Percentiles rank a stretch among this genome's conserved stretches.
Conservation (phyloP, 2,329 filamentous ascomycete species). For the Scedosporium apiospermum region DNA sequence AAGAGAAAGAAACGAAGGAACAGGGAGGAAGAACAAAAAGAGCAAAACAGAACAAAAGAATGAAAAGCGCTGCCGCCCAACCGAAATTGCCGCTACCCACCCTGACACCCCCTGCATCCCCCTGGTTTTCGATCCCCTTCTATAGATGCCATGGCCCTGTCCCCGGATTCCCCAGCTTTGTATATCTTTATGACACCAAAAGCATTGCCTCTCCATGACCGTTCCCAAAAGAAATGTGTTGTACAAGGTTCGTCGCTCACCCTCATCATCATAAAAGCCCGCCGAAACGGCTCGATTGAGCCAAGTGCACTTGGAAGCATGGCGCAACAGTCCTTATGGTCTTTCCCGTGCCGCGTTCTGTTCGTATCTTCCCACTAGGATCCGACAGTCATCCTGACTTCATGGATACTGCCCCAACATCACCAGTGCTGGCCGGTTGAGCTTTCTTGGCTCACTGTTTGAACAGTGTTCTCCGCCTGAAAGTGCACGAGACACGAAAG, state of each 20-base stretch:
- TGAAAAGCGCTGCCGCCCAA: neutral
- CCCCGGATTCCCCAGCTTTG: neutral
- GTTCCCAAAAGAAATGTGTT: neutral
- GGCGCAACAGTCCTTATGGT: neutral
- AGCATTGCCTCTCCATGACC: neutral
- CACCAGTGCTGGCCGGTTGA: too few species aligned
- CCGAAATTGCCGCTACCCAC: neutral
- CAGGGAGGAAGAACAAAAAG: slow-evolving; percentile 6
- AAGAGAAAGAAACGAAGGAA: neutral
- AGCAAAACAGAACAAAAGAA: slow-evolving; percentile 15
- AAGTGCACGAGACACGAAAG: too few species aligned
- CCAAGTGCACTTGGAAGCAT: neutral
- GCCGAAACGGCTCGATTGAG: slow-evolving; percentile 16
- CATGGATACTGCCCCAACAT: too few species aligned
- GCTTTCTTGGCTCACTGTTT: too few species aligned
- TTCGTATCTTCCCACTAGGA: neutral
- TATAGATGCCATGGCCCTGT: neutral
- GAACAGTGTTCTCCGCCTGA: too few species aligned
- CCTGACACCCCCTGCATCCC: neutral
- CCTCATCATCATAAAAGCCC: slow-evolving; percentile 7
- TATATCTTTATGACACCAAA: neutral
- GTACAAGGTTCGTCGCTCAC: neutral
- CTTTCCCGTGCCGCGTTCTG: neutral
- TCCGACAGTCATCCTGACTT: too few species aligned
- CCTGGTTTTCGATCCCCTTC: neutral